These are phyloP conservation scores for Mortierella sp. DNA, from an alignment of 371 early-diverging fungal species.

Conservation along the genomic window DNA sequence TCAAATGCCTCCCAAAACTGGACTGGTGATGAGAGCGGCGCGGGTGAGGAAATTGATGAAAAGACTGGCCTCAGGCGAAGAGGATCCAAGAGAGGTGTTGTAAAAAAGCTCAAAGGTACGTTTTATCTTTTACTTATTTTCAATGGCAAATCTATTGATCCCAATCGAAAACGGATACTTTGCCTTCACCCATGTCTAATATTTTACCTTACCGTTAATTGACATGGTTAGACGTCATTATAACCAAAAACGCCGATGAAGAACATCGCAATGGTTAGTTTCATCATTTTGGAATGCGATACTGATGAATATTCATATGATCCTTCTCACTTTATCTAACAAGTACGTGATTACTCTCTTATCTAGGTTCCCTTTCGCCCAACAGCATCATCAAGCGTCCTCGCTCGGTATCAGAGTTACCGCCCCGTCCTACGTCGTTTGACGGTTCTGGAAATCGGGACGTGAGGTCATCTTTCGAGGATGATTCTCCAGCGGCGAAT, in stretches of 20 bases:
- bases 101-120: constrained; percentile 27
- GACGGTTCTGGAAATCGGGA: constrained; percentile 21
- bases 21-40: constrained; percentile 25
- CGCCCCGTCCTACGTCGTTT: constrained; percentile 30
- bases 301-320: neutral
- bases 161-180: neutral
- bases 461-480: constrained; percentile 1
- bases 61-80: constrained; percentile 14
- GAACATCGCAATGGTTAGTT: constrained; percentile 23
- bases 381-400: constrained; percentile 12
- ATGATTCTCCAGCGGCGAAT: neutral
- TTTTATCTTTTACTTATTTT: neutral
- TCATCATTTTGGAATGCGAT: neutral
- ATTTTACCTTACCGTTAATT: neutral
- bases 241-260: constrained; percentile 19
- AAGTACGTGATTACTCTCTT: neutral
- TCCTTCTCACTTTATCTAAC: neutral
- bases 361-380: constrained; percentile 5
- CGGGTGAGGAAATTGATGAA: constrained; percentile 17
- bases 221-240: constrained; percentile 23
- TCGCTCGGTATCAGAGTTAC: constrained; percentile 39
- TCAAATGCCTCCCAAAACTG: constrained; percentile 33
- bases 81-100: constrained; percentile 18
- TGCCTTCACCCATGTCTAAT: neutral
- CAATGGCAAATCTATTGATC: constrained; percentile 7